Percentiles rank a stretch among this genome's conserved stretches.
These are phyloP conservation scores for Staphylotrichum tortipilum DNA, from an alignment of 495 filamentous ascomycete genomes.

Conservation along the genomic window DNA sequence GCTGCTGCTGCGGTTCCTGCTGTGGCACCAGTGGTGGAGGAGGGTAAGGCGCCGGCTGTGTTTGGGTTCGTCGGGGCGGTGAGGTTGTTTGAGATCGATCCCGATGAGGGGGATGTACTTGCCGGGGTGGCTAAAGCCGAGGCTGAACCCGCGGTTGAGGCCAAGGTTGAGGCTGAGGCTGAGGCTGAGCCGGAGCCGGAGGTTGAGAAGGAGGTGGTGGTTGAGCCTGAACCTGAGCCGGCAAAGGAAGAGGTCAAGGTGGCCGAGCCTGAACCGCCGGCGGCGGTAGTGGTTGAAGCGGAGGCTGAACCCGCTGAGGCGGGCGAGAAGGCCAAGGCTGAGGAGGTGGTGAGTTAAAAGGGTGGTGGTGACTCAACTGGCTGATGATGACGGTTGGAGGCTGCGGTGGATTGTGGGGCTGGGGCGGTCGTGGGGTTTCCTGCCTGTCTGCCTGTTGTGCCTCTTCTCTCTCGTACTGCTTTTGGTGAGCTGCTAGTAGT, in stretches of 20 bases:
- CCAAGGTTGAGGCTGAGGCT: not conserved
- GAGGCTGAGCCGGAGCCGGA: slow-evolving; percentile 7
- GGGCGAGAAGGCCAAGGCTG: slow-evolving; percentile 2
- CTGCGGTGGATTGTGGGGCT: no score
- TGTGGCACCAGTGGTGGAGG: slow-evolving; percentile 14
- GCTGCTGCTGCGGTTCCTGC: slow-evolving; percentile 27
- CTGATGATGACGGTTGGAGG: no score
- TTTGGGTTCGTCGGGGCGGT: slow-evolving; percentile 33
- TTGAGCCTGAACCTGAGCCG: no score
- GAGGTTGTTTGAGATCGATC: slow-evolving; percentile 43
- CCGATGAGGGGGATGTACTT: slow-evolving; percentile 39
- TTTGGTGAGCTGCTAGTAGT: no score
- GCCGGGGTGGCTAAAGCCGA: no score
- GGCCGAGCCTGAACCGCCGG: slow-evolving; percentile 12
- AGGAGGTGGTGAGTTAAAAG: no score
- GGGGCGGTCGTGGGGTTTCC: no score
- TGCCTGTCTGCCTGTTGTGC: no score
- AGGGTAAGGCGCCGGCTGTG: slow-evolving; percentile 4
- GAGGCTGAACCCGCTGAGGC: slow-evolving; percentile 18
- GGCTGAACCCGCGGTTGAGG: no score
- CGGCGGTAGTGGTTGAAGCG: slow-evolving; percentile 9
- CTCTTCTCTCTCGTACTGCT: no score
- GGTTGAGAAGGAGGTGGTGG: slow-evolving; percentile 22
- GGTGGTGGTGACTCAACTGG: no score
- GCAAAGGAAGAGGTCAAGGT: slow-evolving; percentile 23